Evolutionary conservation across 108 stramenopile genomes (phyloP).

Genomic region (Nitzschia palea): DNA sequence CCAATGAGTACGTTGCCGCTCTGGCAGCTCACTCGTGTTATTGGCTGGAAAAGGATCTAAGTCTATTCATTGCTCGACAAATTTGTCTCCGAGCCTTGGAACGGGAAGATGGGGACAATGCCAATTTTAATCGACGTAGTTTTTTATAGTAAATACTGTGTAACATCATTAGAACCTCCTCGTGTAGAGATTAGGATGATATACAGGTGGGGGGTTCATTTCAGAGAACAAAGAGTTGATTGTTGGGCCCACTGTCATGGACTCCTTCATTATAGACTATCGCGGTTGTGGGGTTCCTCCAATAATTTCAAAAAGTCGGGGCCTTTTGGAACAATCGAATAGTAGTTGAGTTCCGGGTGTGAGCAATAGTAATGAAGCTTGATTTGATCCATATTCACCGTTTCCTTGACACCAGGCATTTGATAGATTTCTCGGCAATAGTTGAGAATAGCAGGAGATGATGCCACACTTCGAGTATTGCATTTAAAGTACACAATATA

Average conservation of each 20-base stretch:
- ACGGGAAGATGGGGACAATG: constrained; percentile 1
- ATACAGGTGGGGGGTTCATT: too few relatives aligned
- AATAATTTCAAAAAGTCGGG: constrained; percentile 28
- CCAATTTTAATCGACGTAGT: background rate
- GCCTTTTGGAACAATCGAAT: constrained; percentile 56
- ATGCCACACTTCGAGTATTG: constrained; percentile 62
- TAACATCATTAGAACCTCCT: too few relatives aligned
- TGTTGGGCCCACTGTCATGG: too few relatives aligned
- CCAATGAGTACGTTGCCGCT: constrained; percentile 86
- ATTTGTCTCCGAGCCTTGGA: constrained; percentile 37
- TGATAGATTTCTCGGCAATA: constrained; percentile 90
- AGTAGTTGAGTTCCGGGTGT: constrained; percentile 59
- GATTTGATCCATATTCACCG: constrained; percentile 91
- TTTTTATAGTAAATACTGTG: background rate
- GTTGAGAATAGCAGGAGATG: constrained; percentile 74
- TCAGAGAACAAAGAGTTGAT: too few relatives aligned
- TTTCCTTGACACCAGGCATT: constrained; percentile 70
- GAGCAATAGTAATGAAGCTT: constrained; percentile 87
- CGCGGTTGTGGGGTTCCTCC: constrained; percentile 41
- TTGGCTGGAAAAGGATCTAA: constrained; percentile 80
- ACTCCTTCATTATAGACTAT: background rate
- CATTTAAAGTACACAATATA: constrained; percentile 93
- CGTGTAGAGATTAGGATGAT: too few relatives aligned
- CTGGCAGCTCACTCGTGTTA: constrained; percentile 81
- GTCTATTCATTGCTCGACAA: constrained; percentile 78